These are phyloP conservation scores for Martensiomyces pterosporus DNA, from an alignment of 192 early-diverging fungal genomes.

Conservation along the genomic window DNA sequence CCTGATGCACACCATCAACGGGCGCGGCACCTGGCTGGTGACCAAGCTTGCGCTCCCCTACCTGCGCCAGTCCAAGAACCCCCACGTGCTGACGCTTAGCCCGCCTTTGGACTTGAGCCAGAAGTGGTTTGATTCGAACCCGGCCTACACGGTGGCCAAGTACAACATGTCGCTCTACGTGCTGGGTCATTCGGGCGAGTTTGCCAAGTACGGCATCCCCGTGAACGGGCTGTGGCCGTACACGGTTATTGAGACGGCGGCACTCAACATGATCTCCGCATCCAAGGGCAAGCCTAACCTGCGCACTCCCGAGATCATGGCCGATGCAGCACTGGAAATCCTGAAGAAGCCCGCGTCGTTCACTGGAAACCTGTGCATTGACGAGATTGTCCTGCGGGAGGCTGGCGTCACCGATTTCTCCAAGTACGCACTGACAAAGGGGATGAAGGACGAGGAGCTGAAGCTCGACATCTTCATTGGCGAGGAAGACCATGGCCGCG, in stretches of 20 bases:
- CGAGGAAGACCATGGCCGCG: conserved; percentile 18
- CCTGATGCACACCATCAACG: conserved; percentile 58
- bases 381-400: conserved; percentile 59
- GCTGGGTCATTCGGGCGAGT: conserved; percentile 56
- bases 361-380: conserved; percentile 61
- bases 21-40: conserved; percentile 62
- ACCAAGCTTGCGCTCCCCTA: conserved; percentile 59
- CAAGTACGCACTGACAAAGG: conserved; percentile 52
- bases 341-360: conserved; percentile 51
- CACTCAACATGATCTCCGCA: conserved; percentile 18
- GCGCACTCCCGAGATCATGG: conserved; percentile 59
- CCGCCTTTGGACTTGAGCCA: conserved; percentile 58
- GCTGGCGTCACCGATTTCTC: conserved; percentile 60
- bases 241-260: conserved; percentile 53
- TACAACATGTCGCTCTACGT: conserved; percentile 58
- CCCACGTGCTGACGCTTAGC: conserved; percentile 58
- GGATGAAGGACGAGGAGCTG: conserved; percentile 38
- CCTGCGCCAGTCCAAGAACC: conserved; percentile 60
- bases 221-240: conserved; percentile 45
- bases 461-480: conserved; percentile 52
- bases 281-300: conserved; percentile 6
- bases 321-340: conserved; percentile 60
- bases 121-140: conserved; percentile 56
- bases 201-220: conserved; percentile 54
- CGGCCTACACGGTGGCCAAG: conserved; percentile 54